Conservation (phyloP, 768 basidiomycete species). For the Ephemerocybe angulata region DNA sequence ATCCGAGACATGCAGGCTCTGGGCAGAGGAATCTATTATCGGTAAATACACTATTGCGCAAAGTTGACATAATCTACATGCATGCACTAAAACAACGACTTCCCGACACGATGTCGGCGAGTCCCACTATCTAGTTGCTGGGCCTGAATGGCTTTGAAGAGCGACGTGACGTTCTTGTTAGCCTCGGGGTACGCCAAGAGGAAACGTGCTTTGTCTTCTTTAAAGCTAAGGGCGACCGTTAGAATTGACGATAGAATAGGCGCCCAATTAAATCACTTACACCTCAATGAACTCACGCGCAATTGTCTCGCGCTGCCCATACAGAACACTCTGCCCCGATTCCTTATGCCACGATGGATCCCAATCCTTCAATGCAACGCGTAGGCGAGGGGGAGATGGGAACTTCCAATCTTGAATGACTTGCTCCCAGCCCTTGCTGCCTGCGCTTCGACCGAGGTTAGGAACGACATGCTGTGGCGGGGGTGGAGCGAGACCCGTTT, state of each 20-base stretch:
- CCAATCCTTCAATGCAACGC: conserved; percentile 9
- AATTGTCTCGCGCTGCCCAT: conserved; percentile 2
- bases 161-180: conserved; percentile 1
- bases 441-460: no score
- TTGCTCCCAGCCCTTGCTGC: not conserved
- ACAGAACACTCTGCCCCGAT: not conserved
- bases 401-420: not conserved
- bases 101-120: no score
- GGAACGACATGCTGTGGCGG: no score
- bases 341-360: conserved; percentile 6
- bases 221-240: not conserved
- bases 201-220: not conserved
- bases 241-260: not conserved
- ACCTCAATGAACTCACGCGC: conserved; percentile 9
- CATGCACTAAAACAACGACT: no score
- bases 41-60: no score
- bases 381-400: not conserved
- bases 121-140: no score
- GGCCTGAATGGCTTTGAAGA: conserved; percentile 5
- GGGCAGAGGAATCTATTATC: no score
- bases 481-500: no score
- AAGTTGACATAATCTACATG: no score
- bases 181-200: conserved; percentile 6
- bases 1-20: no score
- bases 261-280: not conserved